These are phyloP conservation scores for Sporothrix phasma DNA, from an alignment of 2,329 filamentous ascomycete species.

Conservation along the genomic window DNA sequence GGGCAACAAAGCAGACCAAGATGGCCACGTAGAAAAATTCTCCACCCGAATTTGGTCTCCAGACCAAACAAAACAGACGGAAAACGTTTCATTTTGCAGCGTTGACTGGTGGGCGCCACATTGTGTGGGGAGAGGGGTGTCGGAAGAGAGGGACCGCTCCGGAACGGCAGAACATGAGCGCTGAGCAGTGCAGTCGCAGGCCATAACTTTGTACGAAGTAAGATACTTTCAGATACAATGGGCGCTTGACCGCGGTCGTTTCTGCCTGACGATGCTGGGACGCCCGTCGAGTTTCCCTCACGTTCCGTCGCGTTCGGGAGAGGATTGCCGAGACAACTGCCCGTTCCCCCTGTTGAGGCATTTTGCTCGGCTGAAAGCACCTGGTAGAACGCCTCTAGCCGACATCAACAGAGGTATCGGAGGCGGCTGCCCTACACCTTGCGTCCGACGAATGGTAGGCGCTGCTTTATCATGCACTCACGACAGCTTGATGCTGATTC, in stretches of 20 bases:
- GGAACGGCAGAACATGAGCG: not conserved
- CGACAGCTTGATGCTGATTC: constrained; percentile 7
- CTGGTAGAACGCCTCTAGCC: constrained; percentile 3
- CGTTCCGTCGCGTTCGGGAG: constrained; percentile 4
- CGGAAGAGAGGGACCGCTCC: not conserved
- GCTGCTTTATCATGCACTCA: constrained; percentile 13
- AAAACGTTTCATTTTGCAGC: constrained; percentile 11
- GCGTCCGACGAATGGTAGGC: constrained; percentile 12
- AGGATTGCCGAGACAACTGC: constrained; percentile 12
- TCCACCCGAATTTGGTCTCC: constrained; percentile 12
- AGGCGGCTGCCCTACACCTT: not conserved
- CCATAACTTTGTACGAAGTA: too few species aligned
- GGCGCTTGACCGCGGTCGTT: not conserved
- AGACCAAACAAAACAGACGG: constrained; percentile 17
- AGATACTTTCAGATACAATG: not conserved
- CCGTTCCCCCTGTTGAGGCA: constrained; percentile 11
- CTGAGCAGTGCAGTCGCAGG: too few species aligned
- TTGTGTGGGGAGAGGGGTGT: not conserved
- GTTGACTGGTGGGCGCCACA: not conserved
- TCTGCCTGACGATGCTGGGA: not conserved
- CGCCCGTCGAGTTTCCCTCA: not conserved
- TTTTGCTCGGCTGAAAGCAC: constrained; percentile 15
- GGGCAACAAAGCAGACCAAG: not conserved
- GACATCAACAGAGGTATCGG: constrained; percentile 4
- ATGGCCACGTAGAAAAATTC: not conserved